phyloP scores from a whole-genome alignment of 1,284 basidiomycete genomes.

The Ganoderma lingzhi region DNA sequence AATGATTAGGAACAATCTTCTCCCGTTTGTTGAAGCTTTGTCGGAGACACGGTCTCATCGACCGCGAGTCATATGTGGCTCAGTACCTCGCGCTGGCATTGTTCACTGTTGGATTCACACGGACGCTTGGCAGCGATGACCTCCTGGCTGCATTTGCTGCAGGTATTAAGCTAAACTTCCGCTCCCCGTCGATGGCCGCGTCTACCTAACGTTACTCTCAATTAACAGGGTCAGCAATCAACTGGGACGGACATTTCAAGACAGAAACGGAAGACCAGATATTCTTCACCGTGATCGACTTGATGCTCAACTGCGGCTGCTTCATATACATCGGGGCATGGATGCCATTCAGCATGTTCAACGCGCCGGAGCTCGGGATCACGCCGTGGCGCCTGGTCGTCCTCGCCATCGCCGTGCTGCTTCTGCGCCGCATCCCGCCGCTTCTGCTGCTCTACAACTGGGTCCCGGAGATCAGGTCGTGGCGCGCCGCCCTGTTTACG shows the following conservation, averaged over 20 bases:
- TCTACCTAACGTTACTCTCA: neutral
- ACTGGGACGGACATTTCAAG: conserved; percentile 95
- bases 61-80: conserved; percentile 92
- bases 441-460: conserved; percentile 80
- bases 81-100: conserved; percentile 89
- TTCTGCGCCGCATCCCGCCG: conserved; percentile 80
- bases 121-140: conserved; percentile 85
- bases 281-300: conserved; percentile 91
- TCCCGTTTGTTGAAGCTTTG: conserved; percentile 86
- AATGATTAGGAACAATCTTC: conserved; percentile 65
- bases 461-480: conserved; percentile 85
- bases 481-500: conserved; percentile 82
- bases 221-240: conserved; percentile 81
- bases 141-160: conserved; percentile 93
- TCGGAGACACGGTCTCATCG: conserved; percentile 80
- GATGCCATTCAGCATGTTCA: conserved; percentile 82
- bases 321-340: conserved; percentile 94
- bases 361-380: conserved; percentile 68
- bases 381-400: conserved; percentile 78
- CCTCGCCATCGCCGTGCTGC: conserved; percentile 71
- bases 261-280: conserved; percentile 83
- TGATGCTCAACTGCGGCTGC: conserved; percentile 84
- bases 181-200: conserved; percentile 10
- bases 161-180: conserved; percentile 51
- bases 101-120: conserved; percentile 82